phyloP scores from a whole-genome alignment of 768 basidiomycete species.

The Filobasidium floriforme region DNA sequence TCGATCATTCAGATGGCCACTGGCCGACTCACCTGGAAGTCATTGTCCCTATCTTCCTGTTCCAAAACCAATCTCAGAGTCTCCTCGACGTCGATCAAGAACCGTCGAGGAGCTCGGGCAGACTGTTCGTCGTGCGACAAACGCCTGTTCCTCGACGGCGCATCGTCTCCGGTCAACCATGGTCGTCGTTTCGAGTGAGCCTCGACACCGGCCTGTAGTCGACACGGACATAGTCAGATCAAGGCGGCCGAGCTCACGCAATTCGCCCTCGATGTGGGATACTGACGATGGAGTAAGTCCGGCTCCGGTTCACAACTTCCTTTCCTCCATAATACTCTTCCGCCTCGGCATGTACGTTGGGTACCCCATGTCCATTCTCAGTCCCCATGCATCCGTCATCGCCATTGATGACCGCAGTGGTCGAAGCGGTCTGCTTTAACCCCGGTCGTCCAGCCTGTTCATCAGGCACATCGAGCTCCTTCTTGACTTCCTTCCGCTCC shows the following conservation, averaged over 20 bases:
- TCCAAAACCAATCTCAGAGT: constrained; percentile 92
- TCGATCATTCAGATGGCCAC: constrained; percentile 25
- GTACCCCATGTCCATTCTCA: constrained; percentile 21
- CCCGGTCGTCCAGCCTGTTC: background rate
- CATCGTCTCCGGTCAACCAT: constrained; percentile 70
- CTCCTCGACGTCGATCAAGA: constrained; percentile 95
- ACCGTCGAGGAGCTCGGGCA: constrained; percentile 68
- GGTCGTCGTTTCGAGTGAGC: constrained; percentile 63
- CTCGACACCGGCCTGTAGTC: constrained; percentile 59
- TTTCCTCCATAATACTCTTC: constrained; percentile 73
- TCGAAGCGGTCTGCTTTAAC: constrained; percentile 3
- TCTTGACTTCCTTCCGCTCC: background rate
- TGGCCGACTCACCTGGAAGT: constrained; percentile 59
- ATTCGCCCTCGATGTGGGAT: background rate
- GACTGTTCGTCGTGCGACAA: constrained; percentile 91
- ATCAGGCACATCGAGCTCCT: background rate
- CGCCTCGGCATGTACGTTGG: constrained; percentile 58
- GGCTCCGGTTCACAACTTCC: constrained; percentile 68
- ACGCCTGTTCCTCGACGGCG: constrained; percentile 63
- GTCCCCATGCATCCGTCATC: background rate
- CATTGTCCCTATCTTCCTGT: constrained; percentile 95
- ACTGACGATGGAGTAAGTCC: constrained; percentile 81
- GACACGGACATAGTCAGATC: background rate
- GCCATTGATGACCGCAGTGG: constrained; percentile 1
- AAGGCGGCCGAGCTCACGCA: too few species aligned